Evolutionary conservation across 1,284 basidiomycete genomes (phyloP).

Genomic region (Sanguinoderma infundibulare): DNA sequence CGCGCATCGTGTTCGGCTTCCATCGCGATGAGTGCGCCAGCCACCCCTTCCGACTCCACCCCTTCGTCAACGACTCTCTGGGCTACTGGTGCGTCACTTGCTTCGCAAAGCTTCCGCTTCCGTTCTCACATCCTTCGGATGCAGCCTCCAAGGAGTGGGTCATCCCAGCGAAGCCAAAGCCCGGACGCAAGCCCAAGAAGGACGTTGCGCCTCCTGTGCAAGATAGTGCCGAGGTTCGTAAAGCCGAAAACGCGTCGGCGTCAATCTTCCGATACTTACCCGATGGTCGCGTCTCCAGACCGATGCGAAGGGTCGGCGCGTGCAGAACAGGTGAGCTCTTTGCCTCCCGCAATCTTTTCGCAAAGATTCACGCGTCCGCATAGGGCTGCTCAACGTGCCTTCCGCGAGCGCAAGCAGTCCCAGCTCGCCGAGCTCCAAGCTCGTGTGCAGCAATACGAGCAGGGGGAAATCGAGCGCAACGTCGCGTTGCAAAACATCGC

Average conservation of each 20-base stretch:
- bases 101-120: slow-evolving; percentile 21
- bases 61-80: slow-evolving; percentile 54
- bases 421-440: slow-evolving; percentile 91
- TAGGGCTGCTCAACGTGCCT: slow-evolving; percentile 90
- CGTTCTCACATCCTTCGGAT: slow-evolving; percentile 37
- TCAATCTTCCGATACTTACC: slow-evolving; percentile 26
- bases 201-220: slow-evolving; percentile 47
- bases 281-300: slow-evolving; percentile 32
- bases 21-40: slow-evolving; percentile 32
- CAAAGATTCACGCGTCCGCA: slow-evolving; percentile 5
- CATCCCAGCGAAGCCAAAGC: slow-evolving; percentile 87
- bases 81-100: slow-evolving; percentile 47
- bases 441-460: slow-evolving; percentile 85
- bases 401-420: slow-evolving; percentile 89
- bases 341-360: slow-evolving; percentile 5
- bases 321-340: slow-evolving; percentile 71
- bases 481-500: slow-evolving; percentile 86
- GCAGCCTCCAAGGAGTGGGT: slow-evolving; percentile 90
- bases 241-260: slow-evolving; percentile 15
- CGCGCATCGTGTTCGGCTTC: slow-evolving; percentile 12
- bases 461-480: slow-evolving; percentile 89
- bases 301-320: slow-evolving; percentile 66
- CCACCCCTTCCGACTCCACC: slow-evolving; percentile 32
- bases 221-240: slow-evolving; percentile 52
- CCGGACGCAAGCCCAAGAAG: slow-evolving; percentile 87